These are phyloP conservation scores for Pseudozyma sp. DNA, from an alignment of 1,284 basidiomycete species.

Conservation along the genomic window DNA sequence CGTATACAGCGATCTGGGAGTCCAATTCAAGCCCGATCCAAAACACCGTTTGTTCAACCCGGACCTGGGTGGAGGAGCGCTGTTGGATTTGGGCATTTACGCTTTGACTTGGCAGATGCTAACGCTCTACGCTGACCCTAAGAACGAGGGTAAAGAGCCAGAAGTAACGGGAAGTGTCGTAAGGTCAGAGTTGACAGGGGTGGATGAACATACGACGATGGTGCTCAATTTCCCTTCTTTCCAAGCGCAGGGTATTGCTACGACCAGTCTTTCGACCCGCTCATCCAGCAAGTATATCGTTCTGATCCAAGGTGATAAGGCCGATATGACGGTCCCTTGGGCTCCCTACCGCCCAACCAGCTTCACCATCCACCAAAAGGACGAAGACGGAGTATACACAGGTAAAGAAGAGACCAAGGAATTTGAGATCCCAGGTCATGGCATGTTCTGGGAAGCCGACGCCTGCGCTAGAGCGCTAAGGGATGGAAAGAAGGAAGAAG, in stretches of 20 bases:
- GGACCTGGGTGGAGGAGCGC: conserved; percentile 81
- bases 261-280: conserved; percentile 39
- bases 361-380: conserved; percentile 55
- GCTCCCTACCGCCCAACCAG: conserved; percentile 74
- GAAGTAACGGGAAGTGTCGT: conserved; percentile 72
- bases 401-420: conserved; percentile 70
- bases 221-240: conserved; percentile 76
- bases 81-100: conserved; percentile 77
- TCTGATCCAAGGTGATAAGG: conserved; percentile 57
- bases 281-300: conserved; percentile 21
- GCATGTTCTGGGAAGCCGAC: conserved; percentile 73
- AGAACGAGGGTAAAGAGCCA: conserved; percentile 75
- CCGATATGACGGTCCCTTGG: conserved; percentile 73
- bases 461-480: conserved; percentile 84
- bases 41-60: conserved; percentile 86
- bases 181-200: conserved; percentile 80
- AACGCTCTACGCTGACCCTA: conserved; percentile 50
- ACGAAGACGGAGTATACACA: conserved; percentile 36
- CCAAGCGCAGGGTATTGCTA: conserved; percentile 60
- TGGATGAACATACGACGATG: conserved; percentile 83
- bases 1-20: conserved; percentile 47
- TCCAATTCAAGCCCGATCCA: conserved; percentile 65
- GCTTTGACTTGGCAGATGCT: conserved; percentile 60
- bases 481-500: conserved; percentile 81
- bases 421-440: conserved; percentile 73